A percentile compares a stretch with the other conserved stretches of the same genome.
phyloP scores from a whole-genome alignment of 2,329 filamentous ascomycete genomes.

The Penicillium sp. region DNA sequence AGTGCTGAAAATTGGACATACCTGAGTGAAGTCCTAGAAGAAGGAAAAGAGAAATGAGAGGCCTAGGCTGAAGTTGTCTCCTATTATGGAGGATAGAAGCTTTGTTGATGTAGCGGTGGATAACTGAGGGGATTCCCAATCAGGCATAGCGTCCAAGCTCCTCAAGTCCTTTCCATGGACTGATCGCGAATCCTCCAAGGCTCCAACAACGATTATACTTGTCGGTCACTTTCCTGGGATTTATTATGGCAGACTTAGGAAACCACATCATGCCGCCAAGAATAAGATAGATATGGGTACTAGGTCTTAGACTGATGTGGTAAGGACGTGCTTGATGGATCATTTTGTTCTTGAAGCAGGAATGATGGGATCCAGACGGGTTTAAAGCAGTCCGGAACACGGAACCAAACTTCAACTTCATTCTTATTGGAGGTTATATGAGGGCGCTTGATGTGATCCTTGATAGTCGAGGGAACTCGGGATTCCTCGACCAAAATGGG shows the following conservation, averaged over 20 bases:
- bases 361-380: background rate
- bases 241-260: background rate
- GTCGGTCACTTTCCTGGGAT: background rate
- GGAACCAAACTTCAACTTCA: background rate
- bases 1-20: background rate
- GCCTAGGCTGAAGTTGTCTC: background rate
- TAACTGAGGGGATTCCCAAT: conserved; percentile 18
- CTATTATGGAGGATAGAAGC: conserved; percentile 3
- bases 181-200: background rate
- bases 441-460: background rate
- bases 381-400: background rate
- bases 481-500: background rate
- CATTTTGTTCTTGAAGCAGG: background rate
- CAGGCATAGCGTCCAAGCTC: conserved; percentile 6
- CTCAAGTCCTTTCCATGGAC: background rate
- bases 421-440: background rate
- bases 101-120: conserved; percentile 21
- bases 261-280: background rate
- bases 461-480: background rate
- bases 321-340: background rate
- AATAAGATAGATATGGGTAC: background rate
- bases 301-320: background rate
- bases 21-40: background rate
- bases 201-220: background rate
- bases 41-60: background rate